A percentile compares a stretch with the other conserved stretches of the same genome.
These are phyloP conservation scores for Cercospora janseana DNA, from an alignment of 2,329 filamentous ascomycete genomes.

Conservation along the genomic window DNA sequence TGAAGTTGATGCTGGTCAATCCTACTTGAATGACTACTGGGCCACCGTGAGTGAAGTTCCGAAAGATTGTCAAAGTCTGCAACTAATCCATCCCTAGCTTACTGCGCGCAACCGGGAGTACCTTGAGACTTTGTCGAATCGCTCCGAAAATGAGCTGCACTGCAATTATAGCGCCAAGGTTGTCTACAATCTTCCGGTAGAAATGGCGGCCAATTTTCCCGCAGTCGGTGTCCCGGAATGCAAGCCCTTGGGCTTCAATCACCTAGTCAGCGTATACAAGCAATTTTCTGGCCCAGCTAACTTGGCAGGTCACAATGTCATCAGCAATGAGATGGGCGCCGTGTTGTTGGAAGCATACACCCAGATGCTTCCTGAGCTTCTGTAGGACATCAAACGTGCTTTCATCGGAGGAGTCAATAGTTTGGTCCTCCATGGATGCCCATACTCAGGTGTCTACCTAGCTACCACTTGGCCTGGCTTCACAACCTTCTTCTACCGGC, in stretches of 20 bases:
- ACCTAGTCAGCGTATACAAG: slow-evolving; percentile 35
- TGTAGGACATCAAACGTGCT: slow-evolving; percentile 41
- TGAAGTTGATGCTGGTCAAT: slow-evolving; percentile 23
- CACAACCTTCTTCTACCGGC: slow-evolving; percentile 45
- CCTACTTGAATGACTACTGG: slow-evolving; percentile 33
- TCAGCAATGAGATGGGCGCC: slow-evolving; percentile 38
- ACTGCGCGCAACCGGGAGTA: no score
- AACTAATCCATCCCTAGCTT: no score
- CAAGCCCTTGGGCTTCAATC: slow-evolving; percentile 37
- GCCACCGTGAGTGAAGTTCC: slow-evolving; percentile 33
- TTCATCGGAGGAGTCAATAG: slow-evolving; percentile 46
- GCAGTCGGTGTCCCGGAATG: slow-evolving; percentile 36
- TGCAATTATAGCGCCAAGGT: slow-evolving; percentile 34
- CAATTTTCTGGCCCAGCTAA: slow-evolving; percentile 38
- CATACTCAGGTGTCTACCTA: slow-evolving; percentile 44
- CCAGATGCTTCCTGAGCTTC: no score
- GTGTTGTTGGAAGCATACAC: slow-evolving; percentile 26
- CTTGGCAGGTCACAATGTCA: slow-evolving; percentile 31
- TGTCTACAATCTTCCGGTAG: slow-evolving; percentile 38
- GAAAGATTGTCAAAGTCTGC: no score
- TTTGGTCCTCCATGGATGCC: slow-evolving; percentile 46
- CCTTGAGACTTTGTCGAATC: slow-evolving; percentile 27
- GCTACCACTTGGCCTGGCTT: slow-evolving; percentile 53
- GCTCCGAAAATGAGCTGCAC: slow-evolving; percentile 27
- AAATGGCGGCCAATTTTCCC: slow-evolving; percentile 37